Evolutionary conservation across 2,329 filamentous ascomycete species (phyloP).

Genomic region (Sporothrix pseudoabietina): DNA sequence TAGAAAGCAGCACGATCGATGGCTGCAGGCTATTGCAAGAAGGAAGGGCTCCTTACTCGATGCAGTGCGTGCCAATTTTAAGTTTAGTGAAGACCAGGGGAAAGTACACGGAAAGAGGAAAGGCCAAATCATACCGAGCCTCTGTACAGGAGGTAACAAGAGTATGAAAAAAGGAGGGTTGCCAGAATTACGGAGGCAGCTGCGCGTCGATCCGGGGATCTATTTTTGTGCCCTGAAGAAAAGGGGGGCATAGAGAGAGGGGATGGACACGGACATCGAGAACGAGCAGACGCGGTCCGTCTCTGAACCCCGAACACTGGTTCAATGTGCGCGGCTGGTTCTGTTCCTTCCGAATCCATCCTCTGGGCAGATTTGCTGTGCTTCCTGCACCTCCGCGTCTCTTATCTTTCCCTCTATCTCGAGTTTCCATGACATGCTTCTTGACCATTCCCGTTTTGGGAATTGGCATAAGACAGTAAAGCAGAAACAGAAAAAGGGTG

Average conservation of each 20-base stretch:
- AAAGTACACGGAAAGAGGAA: background rate
- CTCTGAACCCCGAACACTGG: background rate
- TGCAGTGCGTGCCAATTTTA: background rate
- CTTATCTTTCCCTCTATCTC: constrained; percentile 14
- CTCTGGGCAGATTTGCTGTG: background rate
- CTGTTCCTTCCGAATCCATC: background rate
- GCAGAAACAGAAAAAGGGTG: background rate
- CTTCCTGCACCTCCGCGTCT: background rate
- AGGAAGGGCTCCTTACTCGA: background rate
- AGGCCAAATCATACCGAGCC: background rate
- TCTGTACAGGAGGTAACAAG: background rate
- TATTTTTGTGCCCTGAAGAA: constrained; percentile 17
- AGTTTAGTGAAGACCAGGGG: background rate
- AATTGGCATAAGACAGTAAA: background rate
- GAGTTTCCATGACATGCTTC: constrained; percentile 15
- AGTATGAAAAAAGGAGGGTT: background rate
- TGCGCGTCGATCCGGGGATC: constrained; percentile 18
- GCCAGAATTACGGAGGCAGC: background rate
- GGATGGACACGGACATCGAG: background rate
- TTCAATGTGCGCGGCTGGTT: background rate
- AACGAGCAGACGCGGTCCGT: background rate
- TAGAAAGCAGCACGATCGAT: constrained; percentile 12
- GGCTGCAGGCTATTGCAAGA: constrained; percentile 4
- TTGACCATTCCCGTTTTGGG: constrained; percentile 19
- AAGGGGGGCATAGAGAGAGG: background rate